A percentile compares a stretch with the other conserved stretches of the same genome.
phyloP scores from a whole-genome alignment of 139 green algal species.

The Chlamydomonas applanata region DNA sequence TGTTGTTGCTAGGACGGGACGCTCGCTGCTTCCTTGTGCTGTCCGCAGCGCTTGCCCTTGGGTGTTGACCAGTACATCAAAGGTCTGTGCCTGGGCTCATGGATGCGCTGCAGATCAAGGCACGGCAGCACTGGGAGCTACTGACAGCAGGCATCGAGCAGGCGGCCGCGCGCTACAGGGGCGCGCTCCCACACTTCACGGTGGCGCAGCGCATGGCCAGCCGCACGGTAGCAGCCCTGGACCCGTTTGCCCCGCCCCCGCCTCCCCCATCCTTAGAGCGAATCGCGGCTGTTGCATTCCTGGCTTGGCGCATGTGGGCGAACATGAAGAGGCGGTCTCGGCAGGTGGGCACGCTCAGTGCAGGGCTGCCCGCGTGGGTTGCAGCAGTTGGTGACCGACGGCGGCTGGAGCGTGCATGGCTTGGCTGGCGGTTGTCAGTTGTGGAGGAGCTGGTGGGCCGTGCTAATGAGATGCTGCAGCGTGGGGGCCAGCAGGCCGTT shows the following conservation, averaged over 20 bases:
- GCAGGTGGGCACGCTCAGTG: constrained; percentile 23
- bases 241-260: neutral
- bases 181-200: neutral
- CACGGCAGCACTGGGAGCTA: no score
- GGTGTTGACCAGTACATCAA: no score
- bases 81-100: no score
- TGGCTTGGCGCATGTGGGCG: constrained; percentile 1
- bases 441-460: neutral
- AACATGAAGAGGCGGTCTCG: constrained; percentile 19
- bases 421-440: constrained; percentile 27
- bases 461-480: neutral
- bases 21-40: no score
- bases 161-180: neutral
- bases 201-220: constrained; percentile 3
- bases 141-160: no score
- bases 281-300: neutral
- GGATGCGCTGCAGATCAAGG: no score
- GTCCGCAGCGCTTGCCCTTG: no score
- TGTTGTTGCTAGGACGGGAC: no score
- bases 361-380: constrained; percentile 19
- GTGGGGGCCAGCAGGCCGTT: neutral
- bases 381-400: constrained; percentile 28
- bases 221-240: neutral
- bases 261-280: neutral
- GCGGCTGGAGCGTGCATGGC: constrained; percentile 35